Base-by-base conservation (phyloP, 2,329 filamentous ascomycete genomes). In the Epichloe sylvatica region DNA sequence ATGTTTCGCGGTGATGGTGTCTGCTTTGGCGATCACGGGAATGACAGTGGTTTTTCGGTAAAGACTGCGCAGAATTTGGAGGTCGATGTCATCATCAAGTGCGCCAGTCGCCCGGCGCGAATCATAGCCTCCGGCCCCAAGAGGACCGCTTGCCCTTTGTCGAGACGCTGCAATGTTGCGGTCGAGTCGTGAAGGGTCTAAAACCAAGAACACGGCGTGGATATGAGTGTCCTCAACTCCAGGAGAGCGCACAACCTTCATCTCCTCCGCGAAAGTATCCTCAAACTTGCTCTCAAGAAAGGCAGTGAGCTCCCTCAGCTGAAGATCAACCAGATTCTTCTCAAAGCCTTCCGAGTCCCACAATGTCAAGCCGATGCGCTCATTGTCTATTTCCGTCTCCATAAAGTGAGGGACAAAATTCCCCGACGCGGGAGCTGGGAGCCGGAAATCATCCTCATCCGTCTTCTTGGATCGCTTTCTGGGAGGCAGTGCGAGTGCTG, bases 241-340 rank as follows among this genome's bases (percentile, higher is more conserved):
- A 25, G 92, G 91, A 48, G 90, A 89, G 60, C 92, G 85, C 54
- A 96, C 76, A 44, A 98, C 90, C 72, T 96, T 97, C 77, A 94
- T 94, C 72, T 98, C 92, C 69, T 98, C 92, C 45, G 81, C 81
- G 64, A 98, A 94, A 0, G 92, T 97, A 62, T 98, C 92, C 65
- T 98, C 91, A 59, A 98, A 98, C 67, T 97, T 97, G 72, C 85
- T 91, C 72, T 98, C 92, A 52, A 98, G 73, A 70, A 98, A 98
- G 8, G 84, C 77, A 35, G 85, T 83, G 73, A 97, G 90, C 64
- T 94, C 88, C 53, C 90, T 81, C 56, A 98, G 74, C 67, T 98
- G 92, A 56, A 97, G 78, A 65, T 97, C 92, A 47, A 96, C 89
- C 36, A 97, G 80, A 60, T 87, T 92, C 75, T 91, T 94, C 68